Evolutionary conservation across 176 grass and related monocot genomes (phyloP).

Genomic region (Oryza officinalis): DNA sequence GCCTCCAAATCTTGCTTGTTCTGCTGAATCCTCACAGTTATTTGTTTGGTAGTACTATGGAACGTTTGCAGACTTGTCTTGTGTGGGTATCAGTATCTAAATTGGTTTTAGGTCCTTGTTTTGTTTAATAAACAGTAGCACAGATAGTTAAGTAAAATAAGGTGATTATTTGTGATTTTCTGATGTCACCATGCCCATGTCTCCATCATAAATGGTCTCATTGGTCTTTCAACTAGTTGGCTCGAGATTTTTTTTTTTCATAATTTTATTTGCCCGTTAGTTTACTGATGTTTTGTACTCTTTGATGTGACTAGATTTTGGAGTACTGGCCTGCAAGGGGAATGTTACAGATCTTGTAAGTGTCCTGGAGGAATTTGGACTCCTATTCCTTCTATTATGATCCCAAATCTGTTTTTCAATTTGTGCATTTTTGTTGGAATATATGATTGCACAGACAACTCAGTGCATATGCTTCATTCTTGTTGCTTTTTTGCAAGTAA

Average conservation of each 20-base stretch:
- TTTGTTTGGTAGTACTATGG: neutral
- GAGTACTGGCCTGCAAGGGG: slow-evolving; percentile 86
- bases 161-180: slow-evolving; percentile 4
- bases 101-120: neutral
- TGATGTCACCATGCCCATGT: neutral
- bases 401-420: neutral
- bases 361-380: slow-evolving; percentile 20
- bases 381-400: neutral
- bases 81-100: neutral
- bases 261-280: neutral
- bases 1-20: neutral
- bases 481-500: neutral
- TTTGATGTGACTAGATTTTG: slow-evolving; percentile 53
- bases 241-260: neutral
- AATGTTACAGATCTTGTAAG: slow-evolving; percentile 98
- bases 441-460: neutral
- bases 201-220: neutral
- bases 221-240: neutral
- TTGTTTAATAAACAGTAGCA: neutral
- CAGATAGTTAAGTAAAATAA: neutral
- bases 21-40: slow-evolving; percentile 10
- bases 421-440: neutral
- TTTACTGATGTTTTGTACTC: neutral
- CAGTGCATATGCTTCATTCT: neutral
- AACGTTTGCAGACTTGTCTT: neutral